phyloP scores from a whole-genome alignment of 495 filamentous ascomycete species.

The Astrothelium macrocarpum region DNA sequence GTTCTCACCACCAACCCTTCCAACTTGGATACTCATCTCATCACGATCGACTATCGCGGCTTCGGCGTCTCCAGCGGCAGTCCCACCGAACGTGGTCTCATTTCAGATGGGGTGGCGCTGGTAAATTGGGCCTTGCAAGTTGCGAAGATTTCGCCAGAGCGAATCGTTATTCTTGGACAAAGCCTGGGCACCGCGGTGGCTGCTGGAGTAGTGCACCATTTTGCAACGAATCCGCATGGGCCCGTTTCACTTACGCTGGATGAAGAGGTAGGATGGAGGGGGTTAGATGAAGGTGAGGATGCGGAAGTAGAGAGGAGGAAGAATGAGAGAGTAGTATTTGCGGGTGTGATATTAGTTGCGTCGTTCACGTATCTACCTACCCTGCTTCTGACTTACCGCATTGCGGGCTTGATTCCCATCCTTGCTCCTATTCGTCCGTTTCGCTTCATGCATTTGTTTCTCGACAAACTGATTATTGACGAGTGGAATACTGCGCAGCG shows the following conservation, averaged over 20 bases:
- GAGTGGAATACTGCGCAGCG: slow-evolving; percentile 46
- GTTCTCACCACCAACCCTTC: slow-evolving; percentile 30
- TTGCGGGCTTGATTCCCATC: slow-evolving; percentile 67
- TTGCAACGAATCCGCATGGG: slow-evolving; percentile 33
- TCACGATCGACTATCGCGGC: slow-evolving; percentile 81
- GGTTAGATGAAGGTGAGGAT: neutral
- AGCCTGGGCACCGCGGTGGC: slow-evolving; percentile 82
- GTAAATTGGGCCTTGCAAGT: slow-evolving; percentile 60
- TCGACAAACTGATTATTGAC: slow-evolving; percentile 42
- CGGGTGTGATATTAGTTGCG: slow-evolving; percentile 64
- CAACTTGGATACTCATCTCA: slow-evolving; percentile 50
- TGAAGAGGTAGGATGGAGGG: neutral
- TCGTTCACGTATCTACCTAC: slow-evolving; percentile 65
- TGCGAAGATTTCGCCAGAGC: slow-evolving; percentile 53
- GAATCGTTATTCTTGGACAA: slow-evolving; percentile 78
- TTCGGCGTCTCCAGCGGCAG: slow-evolving; percentile 72
- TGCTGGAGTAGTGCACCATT: slow-evolving; percentile 59
- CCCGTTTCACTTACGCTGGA: neutral
- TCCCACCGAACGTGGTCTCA: slow-evolving; percentile 74
- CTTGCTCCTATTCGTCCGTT: slow-evolving; percentile 61
- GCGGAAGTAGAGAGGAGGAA: neutral
- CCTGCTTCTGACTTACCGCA: slow-evolving; percentile 60
- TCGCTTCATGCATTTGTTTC: slow-evolving; percentile 38
- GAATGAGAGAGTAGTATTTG: slow-evolving; percentile 38
- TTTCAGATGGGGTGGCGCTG: slow-evolving; percentile 64